Percentiles rank a stretch among this genome's conserved stretches.
Conservation (phyloP, 1,139 yeast species). For the Kluyveromyces marxianus region DNA sequence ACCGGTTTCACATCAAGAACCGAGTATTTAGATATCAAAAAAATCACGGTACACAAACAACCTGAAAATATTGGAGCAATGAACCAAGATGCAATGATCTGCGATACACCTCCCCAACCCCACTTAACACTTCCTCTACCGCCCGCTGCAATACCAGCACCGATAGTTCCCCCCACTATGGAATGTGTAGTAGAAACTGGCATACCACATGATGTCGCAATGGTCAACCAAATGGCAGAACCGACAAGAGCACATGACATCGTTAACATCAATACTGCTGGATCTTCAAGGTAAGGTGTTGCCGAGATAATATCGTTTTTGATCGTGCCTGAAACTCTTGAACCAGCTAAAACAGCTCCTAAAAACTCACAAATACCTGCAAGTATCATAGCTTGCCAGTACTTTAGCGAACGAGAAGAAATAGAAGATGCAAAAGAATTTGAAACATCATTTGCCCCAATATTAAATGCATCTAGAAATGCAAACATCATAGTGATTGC, state of each 20-base stretch:
- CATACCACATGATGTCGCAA: slow-evolving; percentile 62
- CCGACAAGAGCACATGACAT: slow-evolving; percentile 75
- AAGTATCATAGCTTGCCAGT: slow-evolving; percentile 68
- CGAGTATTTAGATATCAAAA: slow-evolving; percentile 49
- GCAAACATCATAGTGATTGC: slow-evolving; percentile 66
- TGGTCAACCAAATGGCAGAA: slow-evolving; percentile 62
- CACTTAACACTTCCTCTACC: slow-evolving; percentile 49
- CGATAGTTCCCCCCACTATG: slow-evolving; percentile 70
- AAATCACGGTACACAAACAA: slow-evolving; percentile 49
- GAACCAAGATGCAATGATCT: slow-evolving; percentile 74
- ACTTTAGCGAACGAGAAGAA: slow-evolving; percentile 59
- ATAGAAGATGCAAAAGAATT: slow-evolving; percentile 73
- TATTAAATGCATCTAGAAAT: slow-evolving; percentile 73
- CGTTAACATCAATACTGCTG: slow-evolving; percentile 65
- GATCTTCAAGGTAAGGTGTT: slow-evolving; percentile 41
- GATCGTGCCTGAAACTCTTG: slow-evolving; percentile 64
- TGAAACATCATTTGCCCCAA: slow-evolving; percentile 80
- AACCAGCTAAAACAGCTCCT: slow-evolving; percentile 70
- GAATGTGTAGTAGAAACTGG: slow-evolving; percentile 80
- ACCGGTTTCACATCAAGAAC: slow-evolving; percentile 54
- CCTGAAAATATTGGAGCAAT: slow-evolving; percentile 75
- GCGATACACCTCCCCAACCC: slow-evolving; percentile 74
- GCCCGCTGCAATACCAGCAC: slow-evolving; percentile 65
- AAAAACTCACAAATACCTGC: slow-evolving; percentile 64
- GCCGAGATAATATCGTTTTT: slow-evolving; percentile 54